These are phyloP conservation scores for Clathrus columnatus DNA, from an alignment of 768 basidiomycete genomes.

Conservation along the genomic window DNA sequence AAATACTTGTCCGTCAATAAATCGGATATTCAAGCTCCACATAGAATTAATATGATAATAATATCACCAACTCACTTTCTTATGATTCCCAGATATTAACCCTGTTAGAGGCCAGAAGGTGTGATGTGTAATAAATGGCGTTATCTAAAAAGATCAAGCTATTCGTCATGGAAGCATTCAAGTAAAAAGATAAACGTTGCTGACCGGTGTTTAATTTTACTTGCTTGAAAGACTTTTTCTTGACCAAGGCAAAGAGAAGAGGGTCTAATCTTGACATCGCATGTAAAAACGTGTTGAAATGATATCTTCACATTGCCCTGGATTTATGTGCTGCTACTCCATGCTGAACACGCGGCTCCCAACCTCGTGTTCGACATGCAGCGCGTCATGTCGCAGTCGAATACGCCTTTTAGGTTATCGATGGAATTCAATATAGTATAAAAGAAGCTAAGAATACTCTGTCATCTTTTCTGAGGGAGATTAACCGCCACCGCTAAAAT, in stretches of 20 bases:
- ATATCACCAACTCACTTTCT: too few relatives aligned
- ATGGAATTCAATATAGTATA: background rate
- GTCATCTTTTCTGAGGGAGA: background rate
- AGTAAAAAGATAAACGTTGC: background rate
- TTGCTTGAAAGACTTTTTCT: background rate
- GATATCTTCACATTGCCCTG: background rate
- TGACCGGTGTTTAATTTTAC: background rate
- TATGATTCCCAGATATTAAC: too few relatives aligned
- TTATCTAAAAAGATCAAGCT: too few relatives aligned
- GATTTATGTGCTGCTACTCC: background rate
- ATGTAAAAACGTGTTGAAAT: background rate
- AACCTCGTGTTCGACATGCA: background rate
- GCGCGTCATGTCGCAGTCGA: background rate
- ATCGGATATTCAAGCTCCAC: too few relatives aligned
- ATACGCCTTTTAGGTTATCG: background rate
- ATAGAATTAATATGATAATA: too few relatives aligned
- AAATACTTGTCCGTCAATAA: too few relatives aligned
- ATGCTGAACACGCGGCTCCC: background rate
- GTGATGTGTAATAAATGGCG: too few relatives aligned
- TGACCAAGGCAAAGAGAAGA: background rate
- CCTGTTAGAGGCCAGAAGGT: too few relatives aligned
- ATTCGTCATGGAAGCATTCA: too few relatives aligned
- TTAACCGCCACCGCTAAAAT: background rate
- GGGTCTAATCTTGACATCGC: background rate
- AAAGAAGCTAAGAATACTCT: background rate